Conservation (phyloP, 495 filamentous ascomycete species). For the Coniosporium apollinis region DNA sequence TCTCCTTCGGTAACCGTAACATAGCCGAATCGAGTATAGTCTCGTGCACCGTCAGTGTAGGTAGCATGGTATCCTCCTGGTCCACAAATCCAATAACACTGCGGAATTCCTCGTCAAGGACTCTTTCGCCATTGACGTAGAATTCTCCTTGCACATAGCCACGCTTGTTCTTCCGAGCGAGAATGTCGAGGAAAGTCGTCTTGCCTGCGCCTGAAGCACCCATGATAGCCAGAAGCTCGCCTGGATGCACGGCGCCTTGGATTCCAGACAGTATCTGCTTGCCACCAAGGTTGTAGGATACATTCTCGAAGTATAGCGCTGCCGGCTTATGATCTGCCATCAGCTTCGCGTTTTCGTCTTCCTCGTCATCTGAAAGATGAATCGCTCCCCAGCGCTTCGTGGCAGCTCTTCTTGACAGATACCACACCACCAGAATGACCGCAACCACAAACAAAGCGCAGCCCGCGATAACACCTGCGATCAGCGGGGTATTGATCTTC, state of each 20-base stretch:
- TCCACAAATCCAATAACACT: constrained; percentile 92
- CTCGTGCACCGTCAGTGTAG: constrained; percentile 93
- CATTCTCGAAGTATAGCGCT: constrained; percentile 72
- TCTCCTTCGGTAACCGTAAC: constrained; percentile 75
- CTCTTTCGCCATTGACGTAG: constrained; percentile 84
- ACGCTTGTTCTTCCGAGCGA: constrained; percentile 94
- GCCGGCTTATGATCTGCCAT: constrained; percentile 84
- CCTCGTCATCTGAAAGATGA: constrained; percentile 65
- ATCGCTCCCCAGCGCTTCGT: constrained; percentile 55
- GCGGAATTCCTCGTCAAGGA: constrained; percentile 71
- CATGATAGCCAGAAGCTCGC: constrained; percentile 94
- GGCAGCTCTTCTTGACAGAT: constrained; percentile 53
- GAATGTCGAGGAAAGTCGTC: constrained; percentile 91
- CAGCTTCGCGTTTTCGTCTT: constrained; percentile 73
- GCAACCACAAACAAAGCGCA: constrained; percentile 75
- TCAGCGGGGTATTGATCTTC: constrained; percentile 91
- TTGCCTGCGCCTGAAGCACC: constrained; percentile 95
- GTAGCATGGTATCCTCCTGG: constrained; percentile 95
- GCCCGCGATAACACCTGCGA: constrained; percentile 83
- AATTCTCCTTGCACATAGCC: constrained; percentile 67
- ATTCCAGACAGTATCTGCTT: constrained; percentile 72
- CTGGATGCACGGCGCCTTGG: constrained; percentile 69
- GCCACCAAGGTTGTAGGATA: constrained; percentile 72
- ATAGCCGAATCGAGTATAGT: constrained; percentile 91
- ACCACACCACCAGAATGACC: constrained; percentile 73